These are phyloP conservation scores for Graphilbum sp. DNA, from an alignment of 2,329 filamentous ascomycete genomes.

Conservation along the genomic window DNA sequence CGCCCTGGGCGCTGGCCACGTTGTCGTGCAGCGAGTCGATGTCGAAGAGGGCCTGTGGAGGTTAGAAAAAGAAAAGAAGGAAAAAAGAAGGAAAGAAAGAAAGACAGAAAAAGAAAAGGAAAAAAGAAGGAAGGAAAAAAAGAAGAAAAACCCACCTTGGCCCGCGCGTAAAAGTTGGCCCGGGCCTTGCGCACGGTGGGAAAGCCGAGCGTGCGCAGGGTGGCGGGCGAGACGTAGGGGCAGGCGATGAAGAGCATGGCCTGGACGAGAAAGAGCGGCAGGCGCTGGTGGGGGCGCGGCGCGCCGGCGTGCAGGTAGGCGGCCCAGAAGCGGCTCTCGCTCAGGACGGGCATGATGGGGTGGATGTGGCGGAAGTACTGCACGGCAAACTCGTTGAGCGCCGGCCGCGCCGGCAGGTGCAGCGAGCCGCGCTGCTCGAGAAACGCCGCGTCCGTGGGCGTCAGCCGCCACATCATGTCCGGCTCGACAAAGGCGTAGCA, in stretches of 20 bases:
- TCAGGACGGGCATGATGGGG: conserved; percentile 23
- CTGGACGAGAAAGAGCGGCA: conserved; percentile 26
- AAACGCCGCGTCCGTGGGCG: conserved; percentile 27
- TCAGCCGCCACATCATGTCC: conserved; percentile 18
- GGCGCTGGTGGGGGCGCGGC: conserved; percentile 11
- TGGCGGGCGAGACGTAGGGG: conserved; percentile 1
- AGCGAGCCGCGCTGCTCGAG: conserved; percentile 20
- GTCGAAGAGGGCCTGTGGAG: conserved; percentile 23
- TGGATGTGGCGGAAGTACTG: conserved; percentile 30
- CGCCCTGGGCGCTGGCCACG: conserved; percentile 21
- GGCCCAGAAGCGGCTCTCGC: conserved; percentile 30
- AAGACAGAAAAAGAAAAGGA: too few relatives aligned
- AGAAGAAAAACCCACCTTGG: conserved; percentile 16
- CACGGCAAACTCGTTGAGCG: conserved; percentile 28
- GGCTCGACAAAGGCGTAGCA: conserved; percentile 25
- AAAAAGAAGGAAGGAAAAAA: too few relatives aligned
- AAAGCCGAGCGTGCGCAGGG: conserved; percentile 1
- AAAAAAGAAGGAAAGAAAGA: conserved; percentile 13
- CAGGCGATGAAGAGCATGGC: conserved; percentile 22
- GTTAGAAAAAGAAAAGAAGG: conserved; percentile 23
- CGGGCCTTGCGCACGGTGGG: conserved; percentile 2
- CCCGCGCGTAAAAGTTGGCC: conserved; percentile 2
- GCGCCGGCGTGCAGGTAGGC: conserved; percentile 14
- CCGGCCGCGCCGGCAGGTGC: conserved; percentile 20
- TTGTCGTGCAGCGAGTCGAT: conserved; percentile 25